Evolutionary conservation across 495 filamentous ascomycete species (phyloP).

Genomic region (Arthonia radiata): DNA sequence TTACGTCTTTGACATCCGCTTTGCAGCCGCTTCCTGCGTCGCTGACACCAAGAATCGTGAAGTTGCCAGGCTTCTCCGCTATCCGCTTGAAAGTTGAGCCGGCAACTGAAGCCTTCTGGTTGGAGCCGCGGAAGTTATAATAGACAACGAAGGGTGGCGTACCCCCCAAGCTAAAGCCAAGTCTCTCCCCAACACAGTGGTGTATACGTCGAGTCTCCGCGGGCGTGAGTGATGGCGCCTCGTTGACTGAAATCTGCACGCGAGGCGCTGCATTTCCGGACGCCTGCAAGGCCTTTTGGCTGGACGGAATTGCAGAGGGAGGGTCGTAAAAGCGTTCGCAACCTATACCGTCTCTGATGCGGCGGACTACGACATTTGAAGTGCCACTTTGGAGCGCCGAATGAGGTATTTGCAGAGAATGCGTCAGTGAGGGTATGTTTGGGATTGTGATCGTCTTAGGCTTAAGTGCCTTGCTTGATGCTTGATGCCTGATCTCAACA

Average conservation of each 20-base stretch:
- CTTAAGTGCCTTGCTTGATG: slow-evolving; percentile 35
- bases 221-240: slow-evolving; percentile 66
- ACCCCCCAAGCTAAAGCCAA: slow-evolving; percentile 73
- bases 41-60: slow-evolving; percentile 59
- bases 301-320: slow-evolving; percentile 2
- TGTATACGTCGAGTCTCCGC: slow-evolving; percentile 52
- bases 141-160: slow-evolving; percentile 75
- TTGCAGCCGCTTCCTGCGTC: slow-evolving; percentile 69
- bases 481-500: slow-evolving; percentile 75
- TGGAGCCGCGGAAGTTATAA: slow-evolving; percentile 59
- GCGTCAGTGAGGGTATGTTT: slow-evolving; percentile 43
- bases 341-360: slow-evolving; percentile 62
- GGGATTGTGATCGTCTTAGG: slow-evolving; percentile 59
- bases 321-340: slow-evolving; percentile 48
- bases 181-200: slow-evolving; percentile 86
- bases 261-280: too few relatives aligned
- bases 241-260: slow-evolving; percentile 69
- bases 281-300: too few relatives aligned
- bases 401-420: slow-evolving; percentile 63
- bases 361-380: slow-evolving; percentile 65
- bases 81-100: slow-evolving; percentile 70
- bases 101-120: slow-evolving; percentile 51
- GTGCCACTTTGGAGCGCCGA: slow-evolving; percentile 58
- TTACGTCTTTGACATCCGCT: slow-evolving; percentile 38
- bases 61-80: slow-evolving; percentile 69